Percentiles rank a stretch among this genome's conserved stretches.
phyloP scores from a whole-genome alignment of 2,329 filamentous ascomycete genomes.

The Colletotrichum orchidophilum region DNA sequence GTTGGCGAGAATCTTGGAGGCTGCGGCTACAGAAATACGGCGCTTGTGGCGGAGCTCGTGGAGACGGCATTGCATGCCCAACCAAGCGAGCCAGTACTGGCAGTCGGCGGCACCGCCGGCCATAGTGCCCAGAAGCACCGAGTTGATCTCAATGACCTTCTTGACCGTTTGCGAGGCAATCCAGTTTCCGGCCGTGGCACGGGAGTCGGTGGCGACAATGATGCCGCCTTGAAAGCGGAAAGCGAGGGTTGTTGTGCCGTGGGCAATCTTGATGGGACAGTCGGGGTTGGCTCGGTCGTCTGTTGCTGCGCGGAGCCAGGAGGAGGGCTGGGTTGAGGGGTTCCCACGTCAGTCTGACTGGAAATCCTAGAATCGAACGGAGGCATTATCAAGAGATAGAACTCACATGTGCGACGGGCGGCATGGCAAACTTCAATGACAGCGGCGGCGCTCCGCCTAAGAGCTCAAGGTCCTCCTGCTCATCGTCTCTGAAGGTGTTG shows the following conservation, averaged over 20 bases:
- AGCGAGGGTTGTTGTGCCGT: conserved; percentile 96
- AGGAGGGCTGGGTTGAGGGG: conserved; percentile 71
- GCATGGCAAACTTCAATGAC: conserved; percentile 93
- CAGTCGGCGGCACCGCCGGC: conserved; percentile 98
- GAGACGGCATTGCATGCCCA: conserved; percentile 98
- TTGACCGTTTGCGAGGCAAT: conserved; percentile 99
- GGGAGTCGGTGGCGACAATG: conserved; percentile 97
- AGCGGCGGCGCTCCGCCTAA: conserved; percentile 70
- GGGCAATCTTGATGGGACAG: conserved; percentile 99
- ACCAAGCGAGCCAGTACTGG: conserved; percentile 99
- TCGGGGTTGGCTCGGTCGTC: conserved; percentile 97
- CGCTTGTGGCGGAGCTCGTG: conserved; percentile 99
- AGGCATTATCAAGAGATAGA: not conserved
- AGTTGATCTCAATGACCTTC: conserved; percentile 99
- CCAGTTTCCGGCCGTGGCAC: conserved; percentile 98
- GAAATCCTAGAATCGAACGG: not conserved
- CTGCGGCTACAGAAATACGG: conserved; percentile 95
- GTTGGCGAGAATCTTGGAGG: conserved; percentile 98
- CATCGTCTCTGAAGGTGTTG: conserved; percentile 60
- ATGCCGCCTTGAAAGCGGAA: conserved; percentile 99
- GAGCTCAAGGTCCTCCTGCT: conserved; percentile 79
- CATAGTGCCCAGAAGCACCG: conserved; percentile 94
- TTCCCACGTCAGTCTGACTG: conserved; percentile 21
- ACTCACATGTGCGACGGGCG: conserved; percentile 87
- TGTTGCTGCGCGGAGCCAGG: conserved; percentile 95